phyloP scores from a whole-genome alignment of 805 yeast genomes.

The Pichia heedii region DNA sequence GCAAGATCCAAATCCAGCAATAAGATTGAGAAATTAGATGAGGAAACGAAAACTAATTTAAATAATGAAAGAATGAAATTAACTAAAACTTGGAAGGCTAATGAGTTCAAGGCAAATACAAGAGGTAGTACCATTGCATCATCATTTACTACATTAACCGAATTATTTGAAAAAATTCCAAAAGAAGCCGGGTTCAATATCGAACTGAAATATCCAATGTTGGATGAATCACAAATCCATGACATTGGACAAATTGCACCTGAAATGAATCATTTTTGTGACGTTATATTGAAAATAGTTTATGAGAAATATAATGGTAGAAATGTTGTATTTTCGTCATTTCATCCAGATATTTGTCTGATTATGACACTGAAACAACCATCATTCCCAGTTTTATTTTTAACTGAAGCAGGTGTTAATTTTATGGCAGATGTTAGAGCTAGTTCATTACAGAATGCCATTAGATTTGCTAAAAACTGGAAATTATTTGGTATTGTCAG shows the following conservation, averaged over 20 bases:
- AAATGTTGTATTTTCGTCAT: constrained; percentile 83
- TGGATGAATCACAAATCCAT: constrained; percentile 84
- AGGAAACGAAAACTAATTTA: constrained; percentile 28
- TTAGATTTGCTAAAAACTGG: constrained; percentile 86
- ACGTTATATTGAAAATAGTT: constrained; percentile 71
- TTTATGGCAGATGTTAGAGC: constrained; percentile 89
- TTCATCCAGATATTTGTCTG: constrained; percentile 89
- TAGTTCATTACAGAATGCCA: constrained; percentile 79
- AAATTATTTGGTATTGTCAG: constrained; percentile 85
- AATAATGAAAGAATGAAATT: constrained; percentile 61
- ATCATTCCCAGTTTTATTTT: constrained; percentile 78
- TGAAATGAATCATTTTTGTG: constrained; percentile 82
- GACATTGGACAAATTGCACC: constrained; percentile 78
- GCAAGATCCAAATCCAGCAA: constrained; percentile 28
- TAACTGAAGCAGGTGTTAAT: constrained; percentile 82
- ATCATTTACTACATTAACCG: constrained; percentile 80
- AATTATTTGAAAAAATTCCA: constrained; percentile 75
- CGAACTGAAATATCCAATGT: constrained; percentile 92
- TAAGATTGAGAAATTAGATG: constrained; percentile 4
- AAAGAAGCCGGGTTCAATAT: constrained; percentile 83
- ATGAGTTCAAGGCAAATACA: constrained; percentile 87
- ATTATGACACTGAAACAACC: constrained; percentile 87
- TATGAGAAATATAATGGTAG: constrained; percentile 73
- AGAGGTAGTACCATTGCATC: constrained; percentile 88
- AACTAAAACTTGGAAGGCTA: constrained; percentile 80